Conservation (phyloP, 306 rosid genomes). For the Prunus davidiana region DNA sequence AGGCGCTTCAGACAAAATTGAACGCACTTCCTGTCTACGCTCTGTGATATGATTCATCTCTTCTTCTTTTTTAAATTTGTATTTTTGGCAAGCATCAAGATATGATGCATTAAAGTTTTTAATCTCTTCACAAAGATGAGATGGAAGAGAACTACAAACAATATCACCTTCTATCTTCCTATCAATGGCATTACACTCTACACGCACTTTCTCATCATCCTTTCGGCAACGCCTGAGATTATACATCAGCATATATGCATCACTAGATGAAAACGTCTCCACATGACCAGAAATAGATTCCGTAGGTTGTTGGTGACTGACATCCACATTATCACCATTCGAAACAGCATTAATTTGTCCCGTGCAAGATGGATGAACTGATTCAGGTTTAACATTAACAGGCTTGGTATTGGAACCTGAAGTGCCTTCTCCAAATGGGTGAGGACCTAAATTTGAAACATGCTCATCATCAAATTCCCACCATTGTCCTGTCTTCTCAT, state of each 20-base stretch:
- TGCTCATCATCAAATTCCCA: constrained; percentile 97
- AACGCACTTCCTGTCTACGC: constrained; percentile 81
- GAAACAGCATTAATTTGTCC: constrained; percentile 47
- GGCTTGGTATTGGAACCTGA: constrained; percentile 59
- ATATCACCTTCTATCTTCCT: constrained; percentile 34
- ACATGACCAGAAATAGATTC: constrained; percentile 25
- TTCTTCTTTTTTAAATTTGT: constrained; percentile 51
- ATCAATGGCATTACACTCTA: constrained; percentile 34
- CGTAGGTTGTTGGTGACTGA: constrained; percentile 38
- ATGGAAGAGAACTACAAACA: constrained; percentile 47
- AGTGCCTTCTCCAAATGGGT: constrained; percentile 80
- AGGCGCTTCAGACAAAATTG: constrained; percentile 76
- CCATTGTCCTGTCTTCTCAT: constrained; percentile 89
- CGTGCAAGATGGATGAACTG: constrained; percentile 27
- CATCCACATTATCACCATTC: constrained; percentile 53
- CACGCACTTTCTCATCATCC: constrained; percentile 25
- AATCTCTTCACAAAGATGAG: constrained; percentile 69
- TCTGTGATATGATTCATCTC: constrained; percentile 59
- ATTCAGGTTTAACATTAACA: constrained; percentile 41
- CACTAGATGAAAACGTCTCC: constrained; percentile 73
- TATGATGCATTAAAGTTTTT: constrained; percentile 55
- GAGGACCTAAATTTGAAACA: constrained; percentile 71
- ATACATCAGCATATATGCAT: constrained; percentile 97
- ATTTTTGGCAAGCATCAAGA: constrained; percentile 52
- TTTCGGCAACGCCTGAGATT: constrained; percentile 43